These are phyloP conservation scores for Ustilago trichophora DNA, from an alignment of 1,284 basidiomycete genomes.

Conservation along the genomic window DNA sequence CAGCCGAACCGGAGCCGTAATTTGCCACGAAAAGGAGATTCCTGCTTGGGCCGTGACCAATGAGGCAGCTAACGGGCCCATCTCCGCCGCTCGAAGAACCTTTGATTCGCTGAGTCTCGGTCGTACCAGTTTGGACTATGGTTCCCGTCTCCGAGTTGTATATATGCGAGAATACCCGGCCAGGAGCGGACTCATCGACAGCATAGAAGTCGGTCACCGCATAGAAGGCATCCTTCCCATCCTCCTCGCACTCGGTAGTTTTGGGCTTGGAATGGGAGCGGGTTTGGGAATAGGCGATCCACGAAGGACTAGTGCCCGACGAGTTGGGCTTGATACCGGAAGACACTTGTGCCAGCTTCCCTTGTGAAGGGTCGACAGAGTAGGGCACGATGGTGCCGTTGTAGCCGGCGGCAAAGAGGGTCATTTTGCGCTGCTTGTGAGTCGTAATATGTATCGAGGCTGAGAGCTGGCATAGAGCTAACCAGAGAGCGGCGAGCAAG, in stretches of 20 bases:
- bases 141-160: constrained; percentile 1
- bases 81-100: constrained; percentile 23
- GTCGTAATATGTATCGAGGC: no score
- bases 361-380: constrained; percentile 6
- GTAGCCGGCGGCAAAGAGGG: constrained; percentile 31
- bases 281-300: constrained; percentile 32
- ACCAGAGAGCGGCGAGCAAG: background rate
- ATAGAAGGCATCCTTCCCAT: no score
- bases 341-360: no score
- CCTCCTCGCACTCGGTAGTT: no score
- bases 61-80: constrained; percentile 25
- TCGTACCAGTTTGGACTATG: constrained; percentile 16
- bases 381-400: constrained; percentile 35
- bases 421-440: constrained; percentile 12
- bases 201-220: constrained; percentile 16
- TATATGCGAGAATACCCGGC: constrained; percentile 31
- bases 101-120: background rate
- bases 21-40: constrained; percentile 43
- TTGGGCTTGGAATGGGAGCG: no score
- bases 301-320: constrained; percentile 22
- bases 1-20: constrained; percentile 34
- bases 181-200: constrained; percentile 21
- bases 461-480: background rate
- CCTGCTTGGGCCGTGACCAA: constrained; percentile 23
- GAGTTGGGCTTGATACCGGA: constrained; percentile 12